These are phyloP conservation scores for Boletus patriciae DNA, from an alignment of 768 basidiomycete species.

Conservation along the genomic window DNA sequence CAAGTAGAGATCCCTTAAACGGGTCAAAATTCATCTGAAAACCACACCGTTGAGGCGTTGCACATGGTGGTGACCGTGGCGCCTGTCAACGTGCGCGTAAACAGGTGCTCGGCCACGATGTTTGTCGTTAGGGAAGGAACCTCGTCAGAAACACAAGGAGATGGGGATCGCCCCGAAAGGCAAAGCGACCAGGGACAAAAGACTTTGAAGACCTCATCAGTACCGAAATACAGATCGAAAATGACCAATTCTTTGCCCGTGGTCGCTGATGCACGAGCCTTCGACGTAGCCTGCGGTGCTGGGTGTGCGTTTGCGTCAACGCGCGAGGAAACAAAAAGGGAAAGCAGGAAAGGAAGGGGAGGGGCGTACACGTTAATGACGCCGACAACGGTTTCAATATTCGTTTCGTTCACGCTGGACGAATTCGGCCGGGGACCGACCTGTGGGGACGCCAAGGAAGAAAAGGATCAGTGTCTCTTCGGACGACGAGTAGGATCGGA, in stretches of 20 bases:
- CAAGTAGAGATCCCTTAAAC: constrained; percentile 12
- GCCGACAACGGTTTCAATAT: constrained; percentile 53
- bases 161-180: neutral
- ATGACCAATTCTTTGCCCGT: constrained; percentile 61
- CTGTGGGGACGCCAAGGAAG: constrained; percentile 2
- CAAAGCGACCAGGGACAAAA: neutral
- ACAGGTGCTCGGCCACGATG: constrained; percentile 49
- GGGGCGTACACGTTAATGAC: constrained; percentile 44
- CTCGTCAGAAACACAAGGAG: neutral
- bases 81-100: constrained; percentile 46
- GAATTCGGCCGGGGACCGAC: constrained; percentile 46
- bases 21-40: neutral
- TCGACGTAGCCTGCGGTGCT: neutral
- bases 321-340: no score
- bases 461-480: no score
- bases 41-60: constrained; percentile 44
- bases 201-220: neutral
- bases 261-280: neutral
- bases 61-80: constrained; percentile 53
- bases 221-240: constrained; percentile 51
- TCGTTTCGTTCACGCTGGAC: constrained; percentile 50
- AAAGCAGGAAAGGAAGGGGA: no score
- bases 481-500: neutral
- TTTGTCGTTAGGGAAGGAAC: constrained; percentile 34
- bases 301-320: neutral